Evolutionary conservation across 2,329 filamentous ascomycete species (phyloP).

Genomic region (Verticillium zaregamsianum): DNA sequence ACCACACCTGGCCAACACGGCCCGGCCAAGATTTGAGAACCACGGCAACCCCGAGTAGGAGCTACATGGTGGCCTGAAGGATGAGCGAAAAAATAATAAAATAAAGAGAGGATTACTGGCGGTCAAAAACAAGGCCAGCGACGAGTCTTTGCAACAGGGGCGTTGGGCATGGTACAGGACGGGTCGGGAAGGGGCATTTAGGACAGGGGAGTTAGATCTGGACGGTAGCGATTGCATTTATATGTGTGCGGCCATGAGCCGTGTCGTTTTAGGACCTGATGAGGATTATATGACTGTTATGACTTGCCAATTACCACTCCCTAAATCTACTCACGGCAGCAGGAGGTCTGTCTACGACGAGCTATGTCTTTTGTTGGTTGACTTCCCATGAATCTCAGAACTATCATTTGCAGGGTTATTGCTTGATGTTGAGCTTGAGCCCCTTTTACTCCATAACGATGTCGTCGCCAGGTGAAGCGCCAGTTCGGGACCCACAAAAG

Average conservation of each 20-base stretch:
- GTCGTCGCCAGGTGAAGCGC: neutral
- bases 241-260: neutral
- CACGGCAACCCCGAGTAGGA: constrained; percentile 4
- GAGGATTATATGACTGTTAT: neutral
- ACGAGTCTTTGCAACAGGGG: neutral
- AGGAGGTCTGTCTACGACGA: no score
- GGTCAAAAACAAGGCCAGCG: neutral
- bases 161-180: neutral
- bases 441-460: neutral
- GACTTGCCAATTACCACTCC: neutral
- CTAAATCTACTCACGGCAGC: no score
- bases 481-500: neutral
- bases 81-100: neutral
- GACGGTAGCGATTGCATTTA: neutral
- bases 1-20: constrained; percentile 14
- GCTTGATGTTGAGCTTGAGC: neutral
- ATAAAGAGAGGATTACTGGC: neutral
- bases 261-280: neutral
- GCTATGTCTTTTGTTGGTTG: no score
- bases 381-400: no score
- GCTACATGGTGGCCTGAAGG: neutral
- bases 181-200: neutral
- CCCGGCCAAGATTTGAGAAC: constrained; percentile 12
- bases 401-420: no score
- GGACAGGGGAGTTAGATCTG: neutral